Evolutionary conservation across 2,329 filamentous ascomycete genomes (phyloP).

Genomic region (Apiospora aurea): DNA sequence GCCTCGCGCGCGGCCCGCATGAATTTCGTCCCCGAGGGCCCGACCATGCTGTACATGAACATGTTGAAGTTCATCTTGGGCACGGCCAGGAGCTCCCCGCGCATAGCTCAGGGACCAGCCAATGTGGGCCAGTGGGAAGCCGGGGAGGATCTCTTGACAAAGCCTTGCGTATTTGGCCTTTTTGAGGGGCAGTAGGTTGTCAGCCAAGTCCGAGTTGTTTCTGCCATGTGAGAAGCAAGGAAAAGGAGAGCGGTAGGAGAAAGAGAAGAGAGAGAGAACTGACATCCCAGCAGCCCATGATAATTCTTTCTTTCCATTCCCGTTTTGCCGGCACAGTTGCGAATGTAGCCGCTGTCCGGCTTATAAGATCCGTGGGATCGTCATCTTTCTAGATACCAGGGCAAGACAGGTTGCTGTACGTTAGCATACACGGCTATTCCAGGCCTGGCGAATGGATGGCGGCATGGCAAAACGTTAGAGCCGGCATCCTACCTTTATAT

Average conservation of each 20-base stretch:
- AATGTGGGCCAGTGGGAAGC: constrained; percentile 71
- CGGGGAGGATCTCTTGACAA: constrained; percentile 66
- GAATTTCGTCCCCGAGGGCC: constrained; percentile 72
- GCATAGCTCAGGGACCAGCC: constrained; percentile 73
- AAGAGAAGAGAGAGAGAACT: constrained; percentile 31
- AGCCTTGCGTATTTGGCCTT: constrained; percentile 73
- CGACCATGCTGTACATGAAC: constrained; percentile 71
- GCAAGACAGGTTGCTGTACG: background rate
- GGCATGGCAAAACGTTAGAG: background rate
- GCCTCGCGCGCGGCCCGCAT: constrained; percentile 63
- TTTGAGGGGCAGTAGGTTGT: background rate
- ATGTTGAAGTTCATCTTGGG: constrained; percentile 82
- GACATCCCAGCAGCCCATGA: constrained; percentile 85
- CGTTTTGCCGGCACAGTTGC: constrained; percentile 54
- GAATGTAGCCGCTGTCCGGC: constrained; percentile 70
- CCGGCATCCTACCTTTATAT: constrained; percentile 74
- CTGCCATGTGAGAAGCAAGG: constrained; percentile 20
- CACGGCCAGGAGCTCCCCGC: constrained; percentile 70
- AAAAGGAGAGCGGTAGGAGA: constrained; percentile 17
- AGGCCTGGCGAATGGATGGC: background rate
- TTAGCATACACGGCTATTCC: background rate
- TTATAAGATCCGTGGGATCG: constrained; percentile 73
- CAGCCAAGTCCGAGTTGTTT: background rate
- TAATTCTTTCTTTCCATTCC: constrained; percentile 76
- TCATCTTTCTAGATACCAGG: constrained; percentile 66